Evolutionary conservation across 2,329 filamentous ascomycete species (phyloP).

Genomic region (Blastomyces gilchristii): DNA sequence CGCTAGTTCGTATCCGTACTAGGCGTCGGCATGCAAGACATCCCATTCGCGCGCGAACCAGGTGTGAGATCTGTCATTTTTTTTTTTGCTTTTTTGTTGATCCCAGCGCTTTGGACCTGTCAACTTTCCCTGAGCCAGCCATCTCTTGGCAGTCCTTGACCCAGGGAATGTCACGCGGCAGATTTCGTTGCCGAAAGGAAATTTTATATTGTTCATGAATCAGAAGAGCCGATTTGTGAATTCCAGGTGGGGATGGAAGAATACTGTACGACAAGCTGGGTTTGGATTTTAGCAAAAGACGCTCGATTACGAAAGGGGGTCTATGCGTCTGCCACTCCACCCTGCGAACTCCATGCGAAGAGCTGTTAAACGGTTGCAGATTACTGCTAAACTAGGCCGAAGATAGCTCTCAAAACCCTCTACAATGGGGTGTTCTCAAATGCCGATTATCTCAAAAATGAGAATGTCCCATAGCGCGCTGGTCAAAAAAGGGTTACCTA

Average conservation of each 20-base stretch:
- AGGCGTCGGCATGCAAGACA: background rate
- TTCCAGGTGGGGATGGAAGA: background rate
- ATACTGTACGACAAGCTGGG: background rate
- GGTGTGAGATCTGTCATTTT: background rate
- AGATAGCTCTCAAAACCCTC: background rate
- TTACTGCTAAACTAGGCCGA: no score
- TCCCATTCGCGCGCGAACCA: background rate
- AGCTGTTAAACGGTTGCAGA: no score
- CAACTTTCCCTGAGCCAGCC: background rate
- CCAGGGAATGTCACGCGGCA: background rate
- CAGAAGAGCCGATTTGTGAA: background rate
- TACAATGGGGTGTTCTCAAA: background rate
- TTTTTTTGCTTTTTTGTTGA: background rate
- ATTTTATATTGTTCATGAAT: background rate
- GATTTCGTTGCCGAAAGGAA: background rate
- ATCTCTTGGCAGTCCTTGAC: background rate
- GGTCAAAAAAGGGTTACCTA: background rate
- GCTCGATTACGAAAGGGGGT: background rate
- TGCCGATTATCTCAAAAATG: background rate
- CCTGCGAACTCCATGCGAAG: no score
- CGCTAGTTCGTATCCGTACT: background rate
- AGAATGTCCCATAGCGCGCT: background rate
- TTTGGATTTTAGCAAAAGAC: background rate
- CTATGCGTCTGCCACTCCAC: no score
- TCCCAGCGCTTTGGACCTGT: background rate